phyloP scores from a whole-genome alignment of 2,329 filamentous ascomycete genomes.

The Macrophomina tecta region DNA sequence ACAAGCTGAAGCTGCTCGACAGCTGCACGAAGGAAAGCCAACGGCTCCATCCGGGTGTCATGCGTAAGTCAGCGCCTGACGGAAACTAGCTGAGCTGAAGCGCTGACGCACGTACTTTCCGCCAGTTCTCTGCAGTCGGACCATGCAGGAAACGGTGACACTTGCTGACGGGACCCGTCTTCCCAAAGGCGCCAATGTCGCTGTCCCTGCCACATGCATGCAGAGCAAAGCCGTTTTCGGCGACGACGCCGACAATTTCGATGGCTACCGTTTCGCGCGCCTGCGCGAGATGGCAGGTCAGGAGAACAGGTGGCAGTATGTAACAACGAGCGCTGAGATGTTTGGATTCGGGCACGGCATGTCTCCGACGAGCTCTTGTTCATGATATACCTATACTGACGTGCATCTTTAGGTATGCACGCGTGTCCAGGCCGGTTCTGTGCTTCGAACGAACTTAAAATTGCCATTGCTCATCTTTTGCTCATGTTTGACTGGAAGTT shows the following conservation, averaged over 20 bases:
- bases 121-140: slow-evolving; percentile 16
- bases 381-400: too few relatives aligned
- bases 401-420: slow-evolving; percentile 29
- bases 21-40: slow-evolving; percentile 33
- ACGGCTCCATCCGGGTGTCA: slow-evolving; percentile 26
- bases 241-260: slow-evolving; percentile 28
- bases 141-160: slow-evolving; percentile 28
- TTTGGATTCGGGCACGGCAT: slow-evolving; percentile 39
- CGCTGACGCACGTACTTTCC: background rate
- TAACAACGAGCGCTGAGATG: slow-evolving; percentile 34
- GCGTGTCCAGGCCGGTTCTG: slow-evolving; percentile 44
- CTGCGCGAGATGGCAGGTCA: slow-evolving; percentile 16
- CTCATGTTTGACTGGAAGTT: slow-evolving; percentile 39
- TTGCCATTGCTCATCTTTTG: slow-evolving; percentile 38
- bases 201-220: slow-evolving; percentile 13
- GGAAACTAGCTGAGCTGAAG: too few relatives aligned
- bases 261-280: slow-evolving; percentile 28
- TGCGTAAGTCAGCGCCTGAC: background rate
- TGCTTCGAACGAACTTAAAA: slow-evolving; percentile 42
- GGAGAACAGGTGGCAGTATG: slow-evolving; percentile 35
- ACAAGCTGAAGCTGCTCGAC: slow-evolving; percentile 31
- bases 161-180: slow-evolving; percentile 32
- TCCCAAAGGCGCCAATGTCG: slow-evolving; percentile 28
- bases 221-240: slow-evolving; percentile 26
- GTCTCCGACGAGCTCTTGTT: background rate